A percentile compares a stretch with the other conserved stretches of the same genome.
phyloP scores from a whole-genome alignment of 768 basidiomycete genomes.

The Mycena metata region DNA sequence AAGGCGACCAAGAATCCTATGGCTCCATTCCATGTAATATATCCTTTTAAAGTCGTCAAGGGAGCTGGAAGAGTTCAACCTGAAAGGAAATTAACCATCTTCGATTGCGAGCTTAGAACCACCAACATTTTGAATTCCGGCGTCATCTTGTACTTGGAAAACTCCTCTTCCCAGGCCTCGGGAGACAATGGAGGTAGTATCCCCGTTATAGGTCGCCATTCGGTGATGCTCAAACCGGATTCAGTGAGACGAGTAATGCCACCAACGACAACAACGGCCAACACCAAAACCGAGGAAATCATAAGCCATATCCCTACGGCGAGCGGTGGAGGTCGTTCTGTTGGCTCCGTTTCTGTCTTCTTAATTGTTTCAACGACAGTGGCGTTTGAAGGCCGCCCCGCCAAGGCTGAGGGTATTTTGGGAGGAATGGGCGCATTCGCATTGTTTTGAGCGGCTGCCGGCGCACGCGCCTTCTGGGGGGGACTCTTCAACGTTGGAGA shows the following conservation, averaged over 20 bases:
- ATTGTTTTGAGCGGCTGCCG: slow-evolving; percentile 3
- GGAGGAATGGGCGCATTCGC: slow-evolving; percentile 21
- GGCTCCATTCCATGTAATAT: slow-evolving; percentile 98
- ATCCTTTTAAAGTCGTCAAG: slow-evolving; percentile 95
- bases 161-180: slow-evolving; percentile 88
- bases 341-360: background rate
- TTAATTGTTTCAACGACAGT: slow-evolving; percentile 7
- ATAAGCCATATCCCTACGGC: slow-evolving; percentile 89
- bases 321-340: slow-evolving; percentile 68
- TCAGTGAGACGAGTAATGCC: slow-evolving; percentile 97
- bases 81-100: slow-evolving; percentile 47
- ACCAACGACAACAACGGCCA: slow-evolving; percentile 94
- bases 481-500: slow-evolving; percentile 26
- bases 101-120: background rate
- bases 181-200: slow-evolving; percentile 84
- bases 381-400: background rate
- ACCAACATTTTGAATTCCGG: slow-evolving; percentile 94
- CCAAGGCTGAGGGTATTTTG: slow-evolving; percentile 1
- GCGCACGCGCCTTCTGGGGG: slow-evolving; percentile 19
- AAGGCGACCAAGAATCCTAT: slow-evolving; percentile 92
- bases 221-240: slow-evolving; percentile 97
- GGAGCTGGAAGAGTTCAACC: slow-evolving; percentile 90
- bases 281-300: slow-evolving; percentile 85
- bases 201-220: slow-evolving; percentile 96
- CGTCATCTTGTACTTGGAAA: slow-evolving; percentile 93